Evolutionary conservation across 805 yeast species (phyloP).

Genomic region (Saccharomycopsis amapae): DNA sequence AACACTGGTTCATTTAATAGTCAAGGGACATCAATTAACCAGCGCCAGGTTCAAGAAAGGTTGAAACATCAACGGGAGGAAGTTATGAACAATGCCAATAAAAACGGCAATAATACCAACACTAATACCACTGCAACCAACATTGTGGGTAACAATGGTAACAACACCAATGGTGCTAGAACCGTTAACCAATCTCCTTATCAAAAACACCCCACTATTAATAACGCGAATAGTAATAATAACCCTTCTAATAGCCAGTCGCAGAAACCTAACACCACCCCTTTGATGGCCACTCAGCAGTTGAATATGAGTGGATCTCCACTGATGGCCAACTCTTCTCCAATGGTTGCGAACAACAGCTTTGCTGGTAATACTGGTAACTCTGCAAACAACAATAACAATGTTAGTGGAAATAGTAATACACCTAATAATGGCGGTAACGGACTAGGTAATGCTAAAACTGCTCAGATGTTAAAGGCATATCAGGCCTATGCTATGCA

Average conservation of each 20-base stretch:
- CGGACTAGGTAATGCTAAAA: not conserved
- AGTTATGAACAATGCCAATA: conserved; percentile 4
- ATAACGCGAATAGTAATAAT: conserved; percentile 5
- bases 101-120: conserved; percentile 1
- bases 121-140: not conserved
- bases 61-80: conserved; percentile 15
- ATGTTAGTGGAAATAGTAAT: conserved; percentile 3
- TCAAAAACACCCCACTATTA: not conserved
- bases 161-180: not conserved
- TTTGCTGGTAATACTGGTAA: not conserved
- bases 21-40: conserved; percentile 12
- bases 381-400: not conserved
- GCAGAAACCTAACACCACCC: conserved; percentile 16
- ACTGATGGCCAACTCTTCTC: conserved; percentile 6
- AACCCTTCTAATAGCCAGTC: conserved; percentile 3
- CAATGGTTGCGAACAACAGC: conserved; percentile 5
- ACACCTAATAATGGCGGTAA: not conserved
- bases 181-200: not conserved
- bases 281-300: conserved; percentile 6
- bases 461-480: not conserved
- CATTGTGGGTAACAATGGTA: conserved; percentile 1
- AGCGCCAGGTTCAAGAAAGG: conserved; percentile 20
- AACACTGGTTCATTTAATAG: conserved; percentile 7
- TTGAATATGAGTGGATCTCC: conserved; percentile 6
- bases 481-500: conserved; percentile 4